A percentile compares a stretch with the other conserved stretches of the same genome.
Evolutionary conservation across 1,284 basidiomycete species (phyloP).

Genomic region (Cutaneotrichosporon cyanovorans): DNA sequence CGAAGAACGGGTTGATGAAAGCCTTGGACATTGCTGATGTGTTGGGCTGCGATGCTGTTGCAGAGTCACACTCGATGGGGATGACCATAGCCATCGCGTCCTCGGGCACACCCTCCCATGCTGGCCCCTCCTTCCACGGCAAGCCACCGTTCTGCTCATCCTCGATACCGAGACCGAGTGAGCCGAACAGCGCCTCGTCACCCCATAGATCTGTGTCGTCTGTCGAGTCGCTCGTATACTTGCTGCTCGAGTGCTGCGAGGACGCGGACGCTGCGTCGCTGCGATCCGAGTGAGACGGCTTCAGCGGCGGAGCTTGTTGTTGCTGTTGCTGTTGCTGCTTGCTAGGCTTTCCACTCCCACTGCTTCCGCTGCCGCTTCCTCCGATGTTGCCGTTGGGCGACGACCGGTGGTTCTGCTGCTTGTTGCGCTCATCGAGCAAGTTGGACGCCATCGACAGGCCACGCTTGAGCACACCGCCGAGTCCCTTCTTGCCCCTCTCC

Average conservation of each 20-base stretch:
- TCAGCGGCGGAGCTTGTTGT: not conserved
- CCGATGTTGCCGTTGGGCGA: conserved; percentile 5
- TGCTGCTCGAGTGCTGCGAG: conserved; percentile 10
- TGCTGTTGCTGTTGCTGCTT: not conserved
- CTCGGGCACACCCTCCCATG: conserved; percentile 41
- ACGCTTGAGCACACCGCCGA: conserved; percentile 35
- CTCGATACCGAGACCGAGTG: conserved; percentile 18
- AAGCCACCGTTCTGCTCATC: conserved; percentile 21
- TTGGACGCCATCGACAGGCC: conserved; percentile 29
- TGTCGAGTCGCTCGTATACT: conserved; percentile 5
- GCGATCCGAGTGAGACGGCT: conserved; percentile 6
- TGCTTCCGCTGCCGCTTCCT: too few relatives aligned
- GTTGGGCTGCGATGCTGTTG: not conserved
- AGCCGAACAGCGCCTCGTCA: conserved; percentile 14
- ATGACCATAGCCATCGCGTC: conserved; percentile 45
- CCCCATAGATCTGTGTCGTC: conserved; percentile 8
- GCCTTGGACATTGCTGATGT: conserved; percentile 5
- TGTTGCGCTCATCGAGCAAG: conserved; percentile 33
- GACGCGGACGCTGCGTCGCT: conserved; percentile 17
- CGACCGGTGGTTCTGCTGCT: conserved; percentile 10
- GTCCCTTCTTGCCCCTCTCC: conserved; percentile 19
- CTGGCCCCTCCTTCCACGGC: conserved; percentile 36
- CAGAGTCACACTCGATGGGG: conserved; percentile 24
- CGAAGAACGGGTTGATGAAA: conserved; percentile 23
- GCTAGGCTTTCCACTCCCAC: too few relatives aligned